Conservation (phyloP, 2,329 filamentous ascomycete genomes). For the Nakataea oryzae region DNA sequence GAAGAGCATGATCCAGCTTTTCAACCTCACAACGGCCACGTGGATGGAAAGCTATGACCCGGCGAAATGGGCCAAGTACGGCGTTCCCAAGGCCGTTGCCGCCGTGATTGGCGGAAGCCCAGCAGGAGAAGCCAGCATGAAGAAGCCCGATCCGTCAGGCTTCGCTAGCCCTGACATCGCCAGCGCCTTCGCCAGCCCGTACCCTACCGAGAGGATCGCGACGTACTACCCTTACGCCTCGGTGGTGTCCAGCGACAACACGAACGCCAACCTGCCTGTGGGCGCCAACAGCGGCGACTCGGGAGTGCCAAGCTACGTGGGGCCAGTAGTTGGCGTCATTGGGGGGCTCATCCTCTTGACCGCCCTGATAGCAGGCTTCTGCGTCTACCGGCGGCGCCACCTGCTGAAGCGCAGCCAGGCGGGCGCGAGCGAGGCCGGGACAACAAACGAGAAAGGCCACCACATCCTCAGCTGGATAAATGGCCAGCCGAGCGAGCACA, state of each 20-base stretch:
- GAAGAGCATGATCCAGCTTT: constrained; percentile 48
- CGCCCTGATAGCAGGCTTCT: constrained; percentile 35
- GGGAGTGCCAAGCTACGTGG: constrained; percentile 44
- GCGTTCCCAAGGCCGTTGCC: constrained; percentile 54
- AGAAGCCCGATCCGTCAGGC: constrained; percentile 44
- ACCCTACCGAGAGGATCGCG: constrained; percentile 44
- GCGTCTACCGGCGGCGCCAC: constrained; percentile 41
- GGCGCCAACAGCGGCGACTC: constrained; percentile 18
- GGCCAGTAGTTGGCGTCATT: constrained; percentile 51
- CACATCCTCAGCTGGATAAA: constrained; percentile 43
- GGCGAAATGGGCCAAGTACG: constrained; percentile 51
- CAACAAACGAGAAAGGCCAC: constrained; percentile 29
- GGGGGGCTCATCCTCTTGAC: constrained; percentile 47
- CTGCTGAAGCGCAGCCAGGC: constrained; percentile 23
- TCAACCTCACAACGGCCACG: constrained; percentile 58
- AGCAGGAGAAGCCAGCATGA: constrained; percentile 59
- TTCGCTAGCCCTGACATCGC: constrained; percentile 41
- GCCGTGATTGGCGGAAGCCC: constrained; percentile 57
- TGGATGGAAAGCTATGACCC: constrained; percentile 68
- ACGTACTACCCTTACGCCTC: constrained; percentile 50
- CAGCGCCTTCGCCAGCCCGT: constrained; percentile 42
- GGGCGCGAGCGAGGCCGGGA: constrained; percentile 26
- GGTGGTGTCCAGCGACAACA: constrained; percentile 16
- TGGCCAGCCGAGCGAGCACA: constrained; percentile 25
- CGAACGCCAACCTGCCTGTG: constrained; percentile 12